Percentiles rank a stretch among this genome's conserved stretches.
phyloP scores from a whole-genome alignment of 2,329 filamentous ascomycete species.

The Aspergillus amoenus region DNA sequence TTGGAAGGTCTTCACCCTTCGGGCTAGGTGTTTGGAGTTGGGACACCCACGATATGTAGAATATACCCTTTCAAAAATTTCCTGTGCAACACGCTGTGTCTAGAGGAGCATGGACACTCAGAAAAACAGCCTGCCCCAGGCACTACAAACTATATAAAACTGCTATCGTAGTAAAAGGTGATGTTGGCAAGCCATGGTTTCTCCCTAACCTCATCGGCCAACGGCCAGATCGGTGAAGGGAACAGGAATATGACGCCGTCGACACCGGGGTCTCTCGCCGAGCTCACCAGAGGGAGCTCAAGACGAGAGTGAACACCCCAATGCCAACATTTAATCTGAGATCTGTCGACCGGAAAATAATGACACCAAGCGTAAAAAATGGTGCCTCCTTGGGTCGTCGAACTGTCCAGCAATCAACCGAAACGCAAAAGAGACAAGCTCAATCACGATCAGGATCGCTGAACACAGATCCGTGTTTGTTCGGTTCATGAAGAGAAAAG shows the following conservation, averaged over 20 bases:
- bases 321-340: conserved; percentile 69
- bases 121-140: background rate
- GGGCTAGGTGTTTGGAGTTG: background rate
- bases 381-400: conserved; percentile 84
- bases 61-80: background rate
- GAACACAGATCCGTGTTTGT: conserved; percentile 76
- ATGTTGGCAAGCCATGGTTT: conserved; percentile 82
- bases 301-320: conserved; percentile 51
- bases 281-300: conserved; percentile 73
- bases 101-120: background rate
- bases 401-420: conserved; percentile 83
- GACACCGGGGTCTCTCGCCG: conserved; percentile 55
- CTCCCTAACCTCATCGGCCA: conserved; percentile 84
- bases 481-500: conserved; percentile 44
- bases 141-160: conserved; percentile 6
- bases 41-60: background rate
- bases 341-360: conserved; percentile 92
- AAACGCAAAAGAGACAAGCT: conserved; percentile 49
- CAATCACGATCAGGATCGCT: conserved; percentile 64
- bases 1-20: background rate
- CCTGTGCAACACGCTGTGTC: background rate
- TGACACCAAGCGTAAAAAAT: conserved; percentile 63
- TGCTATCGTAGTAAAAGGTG: conserved; percentile 11
- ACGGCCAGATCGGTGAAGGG: conserved; percentile 82
- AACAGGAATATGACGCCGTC: conserved; percentile 82